A percentile compares a stretch with the other conserved stretches of the same genome.
Evolutionary conservation across 805 yeast species (phyloP).

Genomic region (Saitoella complicata): DNA sequence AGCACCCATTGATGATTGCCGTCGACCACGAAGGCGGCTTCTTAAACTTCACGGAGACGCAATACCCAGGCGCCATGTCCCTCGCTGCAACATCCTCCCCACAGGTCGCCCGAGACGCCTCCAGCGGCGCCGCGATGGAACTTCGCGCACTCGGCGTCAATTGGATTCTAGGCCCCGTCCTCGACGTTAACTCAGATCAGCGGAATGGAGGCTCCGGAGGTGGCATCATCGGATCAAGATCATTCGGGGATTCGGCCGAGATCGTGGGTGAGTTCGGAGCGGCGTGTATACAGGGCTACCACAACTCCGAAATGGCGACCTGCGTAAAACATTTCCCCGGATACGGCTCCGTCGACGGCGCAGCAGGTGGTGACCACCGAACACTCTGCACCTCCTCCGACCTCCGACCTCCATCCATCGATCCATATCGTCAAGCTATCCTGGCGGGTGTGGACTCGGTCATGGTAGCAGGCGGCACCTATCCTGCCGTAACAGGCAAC

Average conservation of each 20-base stretch:
- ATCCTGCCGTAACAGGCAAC: constrained; percentile 33
- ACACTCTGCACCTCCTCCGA: constrained; percentile 23
- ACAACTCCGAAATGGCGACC: constrained; percentile 36
- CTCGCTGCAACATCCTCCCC: constrained; percentile 37
- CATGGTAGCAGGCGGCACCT: constrained; percentile 48
- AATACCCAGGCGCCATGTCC: constrained; percentile 53
- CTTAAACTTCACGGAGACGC: constrained; percentile 43
- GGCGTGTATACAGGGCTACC: constrained; percentile 37
- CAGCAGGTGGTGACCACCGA: constrained; percentile 36
- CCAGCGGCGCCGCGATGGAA: constrained; percentile 38
- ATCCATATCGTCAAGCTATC: no score
- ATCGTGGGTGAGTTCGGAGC: constrained; percentile 39
- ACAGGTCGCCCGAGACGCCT: constrained; percentile 34
- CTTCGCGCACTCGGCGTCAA: constrained; percentile 38
- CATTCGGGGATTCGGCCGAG: constrained; percentile 45
- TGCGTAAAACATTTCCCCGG: constrained; percentile 57
- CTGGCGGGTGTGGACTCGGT: constrained; percentile 32
- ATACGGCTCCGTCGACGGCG: constrained; percentile 39
- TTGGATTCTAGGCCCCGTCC: constrained; percentile 43
- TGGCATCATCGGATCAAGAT: constrained; percentile 42
- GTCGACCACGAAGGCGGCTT: constrained; percentile 51
- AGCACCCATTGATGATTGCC: constrained; percentile 38
- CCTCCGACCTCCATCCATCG: no score
- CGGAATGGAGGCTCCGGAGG: constrained; percentile 20
- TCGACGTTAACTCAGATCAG: constrained; percentile 42